Base-by-base conservation (phyloP, 2,329 filamentous ascomycete species). In the Erysiphe neolycopersici region DNA sequence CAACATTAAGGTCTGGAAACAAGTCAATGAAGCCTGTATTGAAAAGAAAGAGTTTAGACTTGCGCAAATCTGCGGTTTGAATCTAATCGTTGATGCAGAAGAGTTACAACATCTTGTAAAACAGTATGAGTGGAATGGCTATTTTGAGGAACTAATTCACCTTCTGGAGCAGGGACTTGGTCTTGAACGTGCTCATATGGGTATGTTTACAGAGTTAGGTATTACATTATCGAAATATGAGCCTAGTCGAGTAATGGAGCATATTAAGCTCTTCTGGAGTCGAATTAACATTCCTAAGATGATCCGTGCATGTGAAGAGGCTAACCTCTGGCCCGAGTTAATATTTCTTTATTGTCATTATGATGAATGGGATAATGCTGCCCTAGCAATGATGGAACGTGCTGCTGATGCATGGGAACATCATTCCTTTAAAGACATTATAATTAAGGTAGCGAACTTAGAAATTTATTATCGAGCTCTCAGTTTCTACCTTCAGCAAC, bases 311-410 rank as follows among this genome's bases (percentile, higher is more conserved):
- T 87, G 79, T 61, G 87, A 95, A 66, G 83, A 92, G 54, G 87
- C 85, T 42, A 85, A 92, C 58, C 66, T 98, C 30, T 98, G 89
- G 89, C 87, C 89, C 0, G 89, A 98, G 63, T 68, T 98, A 49
- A 83, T 98, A 44, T 98, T 98, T 73, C 71, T 93, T 53, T 95
- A 95, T 67, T 83, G 82, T 59, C 89, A 98, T 63, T 95, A 94
- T 56, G 91, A 98, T 51, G 91, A 98, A 59, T 94, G 79, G 61
- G 91, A 98, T 62, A 95, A 98, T 56, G 89, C 89, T 38, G 84
- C 85, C 41, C 70, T 98, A 44, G 83, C 89, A 16, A 93, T 98
- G 66, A 98, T 98, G 73, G 89, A 98, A 66, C 82, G 84, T 52
- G 81, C 89, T 12, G 78, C 91, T 51, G 91, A 95, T 66, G 85